Evolutionary conservation across 352 stramenopile genomes (phyloP), one percentile per base, ranked within the genome.

Genomic region (Halophytophthora batemanensis): DNA sequence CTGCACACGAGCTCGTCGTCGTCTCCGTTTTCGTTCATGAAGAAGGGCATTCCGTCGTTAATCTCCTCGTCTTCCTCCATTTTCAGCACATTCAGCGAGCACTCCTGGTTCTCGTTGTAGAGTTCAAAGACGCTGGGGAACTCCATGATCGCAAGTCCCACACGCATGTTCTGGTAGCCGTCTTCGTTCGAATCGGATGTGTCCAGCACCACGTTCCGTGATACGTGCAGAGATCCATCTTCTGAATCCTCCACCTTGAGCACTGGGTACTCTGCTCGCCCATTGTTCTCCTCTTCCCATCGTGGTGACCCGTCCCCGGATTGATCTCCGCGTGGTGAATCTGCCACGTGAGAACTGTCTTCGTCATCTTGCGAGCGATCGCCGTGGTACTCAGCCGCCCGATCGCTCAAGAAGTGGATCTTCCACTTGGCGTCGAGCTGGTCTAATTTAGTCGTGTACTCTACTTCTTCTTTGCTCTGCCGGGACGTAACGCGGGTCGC

Each of bases 41-140:
- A 89, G 53, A 84, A 86, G 6, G 78, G 76, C 50, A 87, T 78
- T 14, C 54, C 58, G 34, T 72, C 62, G 2, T 68, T 53, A 21
- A 69, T 61, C 21, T 87, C 82, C 56, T 92, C 82, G 50, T 92
- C 82, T 56, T 92, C 82, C 40, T 92, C 82, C 51, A 89, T 70
- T 50, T 88, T 87, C 8, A 92, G 56, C 15, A 92, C 44, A 11
- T 73, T 83, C 15, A 92, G 47, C 1, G 59, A 65, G 48, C 78
- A 90, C 45, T 84, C 71, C 45, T 89, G 74, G 41, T 87, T 68
- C 45, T 87, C 78, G 25, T 74, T 88, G 53, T 79, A 87, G 4
- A 74, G 39, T 56, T 86, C 69, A 53, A 90, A 76, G 37, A 87
- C 42, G 35, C 68, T 88, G 11, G 82, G 78, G 40, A 92, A 90